Conservation (phyloP, 257 asterid genomes). For the Jaltomata sinuosa region DNA sequence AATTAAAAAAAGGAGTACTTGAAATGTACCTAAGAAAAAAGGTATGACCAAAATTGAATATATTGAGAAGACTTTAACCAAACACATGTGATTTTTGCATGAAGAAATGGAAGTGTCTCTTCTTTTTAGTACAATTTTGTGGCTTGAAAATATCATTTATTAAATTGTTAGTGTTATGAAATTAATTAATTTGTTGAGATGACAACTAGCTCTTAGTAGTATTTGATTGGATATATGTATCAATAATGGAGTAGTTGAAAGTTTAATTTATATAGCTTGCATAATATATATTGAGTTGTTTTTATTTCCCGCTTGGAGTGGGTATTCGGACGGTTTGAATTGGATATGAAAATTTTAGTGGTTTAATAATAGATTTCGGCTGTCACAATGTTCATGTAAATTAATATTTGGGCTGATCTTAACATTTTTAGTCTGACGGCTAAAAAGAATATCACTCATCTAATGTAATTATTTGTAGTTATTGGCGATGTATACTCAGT, state of each 20-base stretch:
- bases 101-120: neutral
- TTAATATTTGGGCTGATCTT: too few relatives aligned
- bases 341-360: neutral
- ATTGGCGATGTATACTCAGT: too few relatives aligned
- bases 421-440: too few relatives aligned
- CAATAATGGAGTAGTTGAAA: neutral
- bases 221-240: neutral
- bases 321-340: neutral
- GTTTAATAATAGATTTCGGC: too few relatives aligned
- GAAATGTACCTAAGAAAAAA: neutral
- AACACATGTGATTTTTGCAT: neutral
- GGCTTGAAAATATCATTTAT: neutral
- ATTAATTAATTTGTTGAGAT: neutral
- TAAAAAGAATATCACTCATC: too few relatives aligned
- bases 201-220: neutral
- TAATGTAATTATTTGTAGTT: too few relatives aligned
- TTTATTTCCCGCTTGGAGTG: neutral
- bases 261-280: neutral
- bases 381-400: too few relatives aligned
- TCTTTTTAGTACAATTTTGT: neutral
- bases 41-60: neutral
- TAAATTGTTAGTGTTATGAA: neutral
- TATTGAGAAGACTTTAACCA: neutral
- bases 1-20: neutral
- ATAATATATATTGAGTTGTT: neutral